Evolutionary conservation across 352 stramenopile species (phyloP).

Genomic region (Peronospora belbahrii): DNA sequence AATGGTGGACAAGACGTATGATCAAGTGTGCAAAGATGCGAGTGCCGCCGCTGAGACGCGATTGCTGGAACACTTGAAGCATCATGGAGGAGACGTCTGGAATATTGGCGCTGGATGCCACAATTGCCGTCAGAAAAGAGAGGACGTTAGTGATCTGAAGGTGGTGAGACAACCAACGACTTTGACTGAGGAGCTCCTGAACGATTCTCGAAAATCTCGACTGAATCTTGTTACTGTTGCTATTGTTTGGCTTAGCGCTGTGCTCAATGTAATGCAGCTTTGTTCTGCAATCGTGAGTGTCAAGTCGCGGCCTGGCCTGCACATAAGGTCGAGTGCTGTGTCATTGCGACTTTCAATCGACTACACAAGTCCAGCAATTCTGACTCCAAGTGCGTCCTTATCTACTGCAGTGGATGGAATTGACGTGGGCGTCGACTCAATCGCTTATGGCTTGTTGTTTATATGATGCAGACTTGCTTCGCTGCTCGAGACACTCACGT

Average conservation of each 20-base stretch:
- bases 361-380: conserved; percentile 6
- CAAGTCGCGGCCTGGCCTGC: conserved; percentile 45
- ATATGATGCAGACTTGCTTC: conserved; percentile 24
- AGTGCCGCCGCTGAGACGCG: conserved; percentile 54
- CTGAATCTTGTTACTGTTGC: neutral
- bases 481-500: conserved; percentile 36
- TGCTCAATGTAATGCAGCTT: conserved; percentile 42
- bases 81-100: conserved; percentile 68
- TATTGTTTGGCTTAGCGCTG: conserved; percentile 34
- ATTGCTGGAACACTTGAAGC: conserved; percentile 67
- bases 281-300: conserved; percentile 62
- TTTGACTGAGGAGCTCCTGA: neutral
- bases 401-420: neutral
- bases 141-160: conserved; percentile 44
- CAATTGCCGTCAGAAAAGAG: conserved; percentile 38
- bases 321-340: conserved; percentile 54
- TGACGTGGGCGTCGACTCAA: neutral
- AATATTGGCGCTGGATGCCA: conserved; percentile 53
- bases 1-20: conserved; percentile 45
- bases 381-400: conserved; percentile 10
- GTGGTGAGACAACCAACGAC: conserved; percentile 11
- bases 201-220: neutral
- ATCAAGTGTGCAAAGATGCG: conserved; percentile 54
- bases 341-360: conserved; percentile 50
- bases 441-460: neutral